Evolutionary conservation across 768 basidiomycete species (phyloP), one percentile per base, ranked within the genome.

Genomic region (Agaricus subrufescens): DNA sequence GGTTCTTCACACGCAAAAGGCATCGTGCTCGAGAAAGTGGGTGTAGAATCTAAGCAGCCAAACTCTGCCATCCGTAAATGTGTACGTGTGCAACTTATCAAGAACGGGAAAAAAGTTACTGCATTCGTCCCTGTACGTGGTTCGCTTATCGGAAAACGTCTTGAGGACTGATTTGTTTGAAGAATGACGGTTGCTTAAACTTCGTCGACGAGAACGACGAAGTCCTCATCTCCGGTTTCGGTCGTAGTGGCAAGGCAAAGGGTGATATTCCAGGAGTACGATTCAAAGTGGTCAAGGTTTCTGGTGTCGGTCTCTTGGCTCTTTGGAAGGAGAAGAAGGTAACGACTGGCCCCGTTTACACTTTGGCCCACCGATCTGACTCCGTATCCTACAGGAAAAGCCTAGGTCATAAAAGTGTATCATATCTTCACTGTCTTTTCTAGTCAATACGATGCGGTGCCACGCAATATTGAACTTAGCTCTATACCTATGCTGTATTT

Each of bases 51-150:
- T 71, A 99, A 99, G 79, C 97, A 99, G 76, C 97, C 97, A 78
- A 99, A 99, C 85, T 99, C 97, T 71, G 97, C 97, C 73, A 98
- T 99, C 76, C 94, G 97, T 75, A 99, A 99, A 75, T 99, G 97
- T 81, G 97, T 99, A 64, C 94, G 97, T 79, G 97, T 99, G 61
- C 97, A 99, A 69, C 83, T 99, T 65, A 98, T 99, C 75, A 99
- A 99, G 85, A 99, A 99, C 80, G 97, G 97, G 63, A 99, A 99
- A 89, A 98, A 98, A 75, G 96, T 99, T 71, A 98, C 96, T 61
- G 97, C 97, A 68, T 99, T 99, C 87, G 97, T 98, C 40, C 96
- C 96, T 60, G 92, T 92, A 66, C 63, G 91, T 84, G 43, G 47
- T 44, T 47, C 58, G 42, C 44, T 60, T 7, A 39, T 9, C 39